Base-by-base conservation (phyloP, 1,284 basidiomycete species). In the Phellopilus nigrolimitatus region DNA sequence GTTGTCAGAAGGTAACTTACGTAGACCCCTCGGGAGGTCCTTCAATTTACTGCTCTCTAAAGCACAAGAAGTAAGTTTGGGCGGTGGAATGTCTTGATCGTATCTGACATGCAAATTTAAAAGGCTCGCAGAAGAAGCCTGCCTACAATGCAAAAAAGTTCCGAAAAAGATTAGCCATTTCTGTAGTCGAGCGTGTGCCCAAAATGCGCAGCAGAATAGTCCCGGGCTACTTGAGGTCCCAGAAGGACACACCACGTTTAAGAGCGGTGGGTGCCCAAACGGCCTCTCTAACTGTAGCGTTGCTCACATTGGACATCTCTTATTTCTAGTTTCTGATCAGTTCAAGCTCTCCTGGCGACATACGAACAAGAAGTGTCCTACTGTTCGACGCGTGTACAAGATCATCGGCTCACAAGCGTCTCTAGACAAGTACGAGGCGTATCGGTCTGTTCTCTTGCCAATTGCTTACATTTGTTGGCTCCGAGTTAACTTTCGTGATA, bases 331-430 rank as follows among this genome's bases (percentile, higher is more conserved):
- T 27, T 33, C 71, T 24, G 78, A 79, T 56, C 82, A 84, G 56
- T 84, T 84, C 67, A 79, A 76, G 58, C 55, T 72, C 41, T 80
- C 82, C n/a, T 84, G 82, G 82, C 72, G 79, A 56, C 82, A 84
- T 59, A 63, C 58, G 33, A 66, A 72, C 30, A 74, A 72, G 10
- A 38, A 64, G 15, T 77, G 78, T 56, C 81, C 82, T 13, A 65
- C 70, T 17, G 80, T 84, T 3, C 68, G 70, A 38, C 71, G 68
- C 49, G 68, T 84, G 31, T 83, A 81, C 67, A 84, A 84, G 68
- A 75, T 84, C 56, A 62, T 81, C 12, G 64, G 68, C 3, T 64
- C 75, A 2, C 65, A 73, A 27, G 62, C 70, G 2, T 75, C 72
- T 7, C 61, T 78, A 36, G 69, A 71, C 2, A 69, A 70, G 43